Evolutionary conservation across 1,284 basidiomycete species (phyloP).

Genomic region (Laetiporus sulphureus): DNA sequence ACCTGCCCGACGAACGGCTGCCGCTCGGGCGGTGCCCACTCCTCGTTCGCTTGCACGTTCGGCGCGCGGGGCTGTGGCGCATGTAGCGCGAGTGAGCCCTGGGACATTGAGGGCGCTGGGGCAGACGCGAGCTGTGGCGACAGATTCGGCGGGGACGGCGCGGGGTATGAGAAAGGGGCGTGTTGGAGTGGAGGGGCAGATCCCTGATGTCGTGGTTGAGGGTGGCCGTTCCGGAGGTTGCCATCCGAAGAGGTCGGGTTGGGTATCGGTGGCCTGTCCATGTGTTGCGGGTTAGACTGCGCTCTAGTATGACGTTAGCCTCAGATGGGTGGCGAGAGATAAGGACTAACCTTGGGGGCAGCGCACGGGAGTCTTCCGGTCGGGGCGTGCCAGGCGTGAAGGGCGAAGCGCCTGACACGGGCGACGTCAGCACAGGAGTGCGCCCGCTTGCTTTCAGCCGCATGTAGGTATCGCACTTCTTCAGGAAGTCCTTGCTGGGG

Average conservation of each 20-base stretch:
- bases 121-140: too few species aligned
- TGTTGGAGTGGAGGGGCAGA: slow-evolving; percentile 35
- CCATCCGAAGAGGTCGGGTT: slow-evolving; percentile 32
- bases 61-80: slow-evolving; percentile 31
- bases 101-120: slow-evolving; percentile 32
- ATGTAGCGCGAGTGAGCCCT: slow-evolving; percentile 35
- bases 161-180: slow-evolving; percentile 37
- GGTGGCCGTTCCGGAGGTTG: slow-evolving; percentile 33
- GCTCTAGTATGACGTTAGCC: slow-evolving; percentile 14
- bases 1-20: slow-evolving; percentile 9
- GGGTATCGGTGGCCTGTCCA: slow-evolving; percentile 30
- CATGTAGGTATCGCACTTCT: slow-evolving; percentile 81
- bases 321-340: background rate
- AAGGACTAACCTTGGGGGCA: slow-evolving; percentile 23
- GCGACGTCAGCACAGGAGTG: slow-evolving; percentile 30
- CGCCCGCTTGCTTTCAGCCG: slow-evolving; percentile 41
- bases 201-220: slow-evolving; percentile 28
- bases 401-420: slow-evolving; percentile 24
- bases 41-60: slow-evolving; percentile 36
- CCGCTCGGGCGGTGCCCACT: slow-evolving; percentile 40
- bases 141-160: slow-evolving; percentile 27
- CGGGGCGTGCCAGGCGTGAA: slow-evolving; percentile 22
- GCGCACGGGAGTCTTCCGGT: slow-evolving; percentile 22
- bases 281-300: slow-evolving; percentile 24
- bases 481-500: slow-evolving; percentile 85